A percentile compares a stretch with the other conserved stretches of the same genome.
phyloP scores from a whole-genome alignment of 75 land plant species.

The Cryptomeria japonica region DNA sequence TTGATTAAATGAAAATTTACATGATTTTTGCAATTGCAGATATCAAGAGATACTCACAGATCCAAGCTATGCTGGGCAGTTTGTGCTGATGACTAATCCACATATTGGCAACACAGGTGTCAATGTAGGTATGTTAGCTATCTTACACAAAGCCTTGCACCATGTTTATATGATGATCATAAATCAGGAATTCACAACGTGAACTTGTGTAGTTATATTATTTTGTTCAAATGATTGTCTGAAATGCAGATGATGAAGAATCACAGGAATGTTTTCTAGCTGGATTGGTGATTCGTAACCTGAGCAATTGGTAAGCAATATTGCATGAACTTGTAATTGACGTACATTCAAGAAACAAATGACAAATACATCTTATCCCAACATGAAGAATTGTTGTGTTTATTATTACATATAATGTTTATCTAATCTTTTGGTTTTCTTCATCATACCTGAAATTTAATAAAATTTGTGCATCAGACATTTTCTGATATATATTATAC shows the following conservation, averaged over 20 bases:
- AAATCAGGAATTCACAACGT: neutral
- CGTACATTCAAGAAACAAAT: neutral
- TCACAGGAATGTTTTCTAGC: slow-evolving; percentile 77
- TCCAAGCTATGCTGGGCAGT: slow-evolving; percentile 98
- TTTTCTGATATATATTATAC: slow-evolving; percentile 10
- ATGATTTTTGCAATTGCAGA: slow-evolving; percentile 32
- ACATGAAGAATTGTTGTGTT: neutral
- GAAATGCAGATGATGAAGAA: slow-evolving; percentile 79
- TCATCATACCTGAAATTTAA: neutral
- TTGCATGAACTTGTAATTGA: neutral
- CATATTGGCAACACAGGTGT: slow-evolving; percentile 98
- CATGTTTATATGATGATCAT: neutral
- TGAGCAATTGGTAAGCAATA: slow-evolving; percentile 61
- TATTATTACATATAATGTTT: neutral
- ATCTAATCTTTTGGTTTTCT: neutral
- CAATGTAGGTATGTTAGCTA: slow-evolving; percentile 60
- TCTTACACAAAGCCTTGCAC: neutral
- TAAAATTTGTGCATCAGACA: neutral
- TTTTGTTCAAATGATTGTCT: neutral
- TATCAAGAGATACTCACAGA: slow-evolving; percentile 98
- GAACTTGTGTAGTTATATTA: neutral
- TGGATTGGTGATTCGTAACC: slow-evolving; percentile 76
- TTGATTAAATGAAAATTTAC: neutral
- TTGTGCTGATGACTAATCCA: slow-evolving; percentile 96
- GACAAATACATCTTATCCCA: neutral